phyloP scores from a whole-genome alignment of 192 early-diverging fungal genomes.

The Linnemannia hyalina region DNA sequence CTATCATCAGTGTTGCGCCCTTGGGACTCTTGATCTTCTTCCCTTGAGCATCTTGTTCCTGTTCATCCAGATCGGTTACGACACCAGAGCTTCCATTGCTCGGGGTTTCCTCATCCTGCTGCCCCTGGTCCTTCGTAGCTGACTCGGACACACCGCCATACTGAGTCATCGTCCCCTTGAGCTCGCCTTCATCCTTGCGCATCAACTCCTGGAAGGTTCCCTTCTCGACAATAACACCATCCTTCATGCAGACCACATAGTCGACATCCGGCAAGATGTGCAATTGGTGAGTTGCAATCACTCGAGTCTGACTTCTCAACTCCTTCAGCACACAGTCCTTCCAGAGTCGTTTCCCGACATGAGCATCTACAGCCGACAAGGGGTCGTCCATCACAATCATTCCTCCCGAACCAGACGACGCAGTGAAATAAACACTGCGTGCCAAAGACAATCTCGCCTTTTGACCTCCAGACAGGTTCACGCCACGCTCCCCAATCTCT shows the following conservation, averaged over 20 bases:
- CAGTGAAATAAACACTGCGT: constrained; percentile 81
- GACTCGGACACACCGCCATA: constrained; percentile 61
- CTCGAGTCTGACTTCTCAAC: constrained; percentile 57
- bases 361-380: constrained; percentile 88
- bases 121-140: not conserved
- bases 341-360: constrained; percentile 49
- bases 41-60: not conserved
- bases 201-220: constrained; percentile 77
- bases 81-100: not conserved
- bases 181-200: constrained; percentile 59
- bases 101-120: not conserved
- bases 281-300: constrained; percentile 86
- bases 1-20: constrained; percentile 17
- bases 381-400: constrained; percentile 86
- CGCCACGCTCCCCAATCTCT: constrained; percentile 79
- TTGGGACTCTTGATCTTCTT: constrained; percentile 19
- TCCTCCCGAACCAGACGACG: constrained; percentile 28
- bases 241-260: constrained; percentile 74
- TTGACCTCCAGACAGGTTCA: constrained; percentile 87
- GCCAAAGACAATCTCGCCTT: constrained; percentile 89
- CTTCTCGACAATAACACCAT: constrained; percentile 74
- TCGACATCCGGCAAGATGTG: constrained; percentile 77
- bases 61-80: not conserved
- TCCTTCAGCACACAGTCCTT: constrained; percentile 61
- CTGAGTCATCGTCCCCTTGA: constrained; percentile 64